Base-by-base conservation (phyloP, 2,329 filamentous ascomycete species). In the Podosphaera fusca region DNA sequence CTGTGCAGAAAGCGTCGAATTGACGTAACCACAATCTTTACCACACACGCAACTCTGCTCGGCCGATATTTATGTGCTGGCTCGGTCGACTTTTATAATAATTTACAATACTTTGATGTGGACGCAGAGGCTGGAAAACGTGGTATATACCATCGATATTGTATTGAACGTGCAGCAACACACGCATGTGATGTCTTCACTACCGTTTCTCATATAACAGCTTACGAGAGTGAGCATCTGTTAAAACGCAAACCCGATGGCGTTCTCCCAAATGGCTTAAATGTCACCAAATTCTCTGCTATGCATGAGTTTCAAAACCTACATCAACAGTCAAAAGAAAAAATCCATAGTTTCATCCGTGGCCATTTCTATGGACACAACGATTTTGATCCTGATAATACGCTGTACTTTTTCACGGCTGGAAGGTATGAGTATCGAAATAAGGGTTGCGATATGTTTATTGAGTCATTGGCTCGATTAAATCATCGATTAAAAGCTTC, bases 371-470 rank as follows among this genome's bases (percentile, higher is more conserved):
- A 96, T 67, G 92, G 92, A 9, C 89, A 96, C 72, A 94, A 95
- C 69, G 89, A 98, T 68, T 96, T 96, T 63, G 87, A 95, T 60
- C 82, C 88, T 12, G 89, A 96, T 59, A 95, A 96, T 70, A 98
- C 92, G 0, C 78, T 98, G 40, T 98, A 95, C 72, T 84, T 96
- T 72, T 98, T 98, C 75, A 98, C 89, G 2, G 85, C 92, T 5
- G 92, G 92, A 59, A 85, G 92, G 61, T 98, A 98, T 67, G 92
- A 98, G 70, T 98, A 90, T 76, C 78, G 92, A 62, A 98, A 98
- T 68, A 98, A 98, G 73, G 92, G 92, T 67, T 90, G 95, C 8
- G 92, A 98, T 70, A 96, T 98, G 92, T 98, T 96, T 70, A 94
- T 98, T 63, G 92, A 98, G 71, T 92, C 89, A 2, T 74, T 98